Percentiles rank a stretch among this genome's conserved stretches.
These are phyloP conservation scores for Heliocybe sulcata DNA, from an alignment of 1,284 basidiomycete species.

Conservation along the genomic window DNA sequence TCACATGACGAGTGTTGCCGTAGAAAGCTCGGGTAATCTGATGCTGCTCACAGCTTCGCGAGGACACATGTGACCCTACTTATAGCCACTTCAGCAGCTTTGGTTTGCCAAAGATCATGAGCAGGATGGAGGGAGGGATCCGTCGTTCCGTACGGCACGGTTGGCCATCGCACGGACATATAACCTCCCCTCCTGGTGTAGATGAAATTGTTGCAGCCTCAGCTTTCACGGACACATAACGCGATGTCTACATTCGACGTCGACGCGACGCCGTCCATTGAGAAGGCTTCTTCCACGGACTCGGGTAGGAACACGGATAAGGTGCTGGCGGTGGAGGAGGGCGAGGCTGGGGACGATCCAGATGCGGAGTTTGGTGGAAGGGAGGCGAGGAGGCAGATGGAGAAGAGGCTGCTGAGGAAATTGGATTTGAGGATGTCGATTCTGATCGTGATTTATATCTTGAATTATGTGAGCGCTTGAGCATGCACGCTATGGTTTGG, in stretches of 20 bases:
- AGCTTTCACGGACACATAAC: not conserved
- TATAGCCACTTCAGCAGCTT: not conserved
- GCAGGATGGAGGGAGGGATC: not conserved
- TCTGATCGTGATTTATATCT: constrained; percentile 44
- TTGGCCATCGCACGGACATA: not conserved
- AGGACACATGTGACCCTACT: not conserved
- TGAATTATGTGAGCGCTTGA: constrained; percentile 37
- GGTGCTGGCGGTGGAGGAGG: not conserved
- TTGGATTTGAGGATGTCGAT: constrained; percentile 42
- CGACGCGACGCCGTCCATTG: not conserved
- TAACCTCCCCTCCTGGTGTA: not conserved
- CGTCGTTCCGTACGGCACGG: not conserved
- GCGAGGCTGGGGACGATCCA: not conserved
- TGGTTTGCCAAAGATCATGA: not conserved
- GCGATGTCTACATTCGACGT: not conserved
- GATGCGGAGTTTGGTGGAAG: constrained; percentile 36
- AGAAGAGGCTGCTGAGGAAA: constrained; percentile 40
- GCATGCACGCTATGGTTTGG: not conserved
- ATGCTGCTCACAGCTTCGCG: too few species aligned
- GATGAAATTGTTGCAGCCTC: too few species aligned
- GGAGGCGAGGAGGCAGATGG: constrained; percentile 33
- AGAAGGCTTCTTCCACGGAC: not conserved
- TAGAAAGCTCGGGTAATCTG: not conserved
- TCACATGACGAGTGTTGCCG: not conserved
- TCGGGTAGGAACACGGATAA: not conserved